Evolutionary conservation across 2,329 filamentous ascomycete species (phyloP).

Genomic region (Parascedosporium putredinis): DNA sequence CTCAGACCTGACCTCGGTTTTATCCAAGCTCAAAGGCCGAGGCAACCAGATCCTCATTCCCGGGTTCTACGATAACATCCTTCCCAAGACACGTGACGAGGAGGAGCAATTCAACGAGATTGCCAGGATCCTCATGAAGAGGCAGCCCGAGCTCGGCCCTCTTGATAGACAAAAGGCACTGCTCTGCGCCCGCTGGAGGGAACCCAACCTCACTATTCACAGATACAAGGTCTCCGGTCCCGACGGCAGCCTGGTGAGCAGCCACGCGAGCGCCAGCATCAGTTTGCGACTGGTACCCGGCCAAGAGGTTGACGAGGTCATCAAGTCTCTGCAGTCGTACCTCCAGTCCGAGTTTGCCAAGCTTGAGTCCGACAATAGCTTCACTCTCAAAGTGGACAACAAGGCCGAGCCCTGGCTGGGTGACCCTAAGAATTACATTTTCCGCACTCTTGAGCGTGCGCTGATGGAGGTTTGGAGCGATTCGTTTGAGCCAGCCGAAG

Average conservation of each 20-base stretch:
- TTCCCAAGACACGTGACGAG: slow-evolving; percentile 64
- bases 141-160: slow-evolving; percentile 50
- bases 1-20: slow-evolving; percentile 76
- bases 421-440: slow-evolving; percentile 82
- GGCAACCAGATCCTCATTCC: slow-evolving; percentile 78
- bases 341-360: slow-evolving; percentile 60
- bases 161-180: slow-evolving; percentile 59
- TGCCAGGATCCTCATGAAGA: slow-evolving; percentile 60
- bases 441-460: slow-evolving; percentile 75
- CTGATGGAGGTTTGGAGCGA: slow-evolving; percentile 77
- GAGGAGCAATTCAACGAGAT: slow-evolving; percentile 78
- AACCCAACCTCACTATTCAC: slow-evolving; percentile 90
- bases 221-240: slow-evolving; percentile 86
- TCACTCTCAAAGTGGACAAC: slow-evolving; percentile 80
- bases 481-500: slow-evolving; percentile 23
- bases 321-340: slow-evolving; percentile 54
- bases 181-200: slow-evolving; percentile 89
- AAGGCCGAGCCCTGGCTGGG: slow-evolving; percentile 94
- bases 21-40: slow-evolving; percentile 71
- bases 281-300: slow-evolving; percentile 89
- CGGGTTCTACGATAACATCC: slow-evolving; percentile 77
- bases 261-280: slow-evolving; percentile 76
- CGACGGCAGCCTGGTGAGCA: slow-evolving; percentile 84
- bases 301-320: slow-evolving; percentile 74
- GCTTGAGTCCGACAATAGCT: slow-evolving; percentile 69